Conservation (phyloP, 768 basidiomycete species). For the Calvatia gigantea region DNA sequence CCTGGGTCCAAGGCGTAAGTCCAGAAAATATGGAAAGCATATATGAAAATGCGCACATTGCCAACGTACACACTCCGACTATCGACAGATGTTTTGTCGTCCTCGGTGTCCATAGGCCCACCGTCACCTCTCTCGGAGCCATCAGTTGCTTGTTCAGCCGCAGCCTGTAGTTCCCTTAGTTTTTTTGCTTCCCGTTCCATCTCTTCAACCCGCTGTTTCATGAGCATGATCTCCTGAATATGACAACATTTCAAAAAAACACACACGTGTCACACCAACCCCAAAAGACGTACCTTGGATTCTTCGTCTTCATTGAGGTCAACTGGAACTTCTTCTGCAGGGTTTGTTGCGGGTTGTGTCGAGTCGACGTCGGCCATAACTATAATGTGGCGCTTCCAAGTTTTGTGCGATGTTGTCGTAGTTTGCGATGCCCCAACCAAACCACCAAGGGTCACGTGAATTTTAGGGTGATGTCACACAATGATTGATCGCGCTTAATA, state of each 20-base stretch:
- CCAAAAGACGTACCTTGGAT: slow-evolving; percentile 46
- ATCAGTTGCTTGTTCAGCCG: slow-evolving; percentile 56
- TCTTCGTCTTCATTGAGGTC: slow-evolving; percentile 66
- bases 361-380: slow-evolving; percentile 53
- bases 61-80: slow-evolving; percentile 90
- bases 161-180: slow-evolving; percentile 81
- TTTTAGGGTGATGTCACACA: neutral
- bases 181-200: slow-evolving; percentile 92
- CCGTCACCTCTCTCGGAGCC: slow-evolving; percentile 42
- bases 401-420: slow-evolving; percentile 1
- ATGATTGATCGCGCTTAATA: neutral
- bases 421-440: neutral
- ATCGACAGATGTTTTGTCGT: slow-evolving; percentile 82
- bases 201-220: slow-evolving; percentile 90
- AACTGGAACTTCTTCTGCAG: slow-evolving; percentile 32
- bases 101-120: slow-evolving; percentile 71
- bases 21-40: slow-evolving; percentile 13
- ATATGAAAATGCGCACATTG: slow-evolving; percentile 67
- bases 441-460: slow-evolving; percentile 7
- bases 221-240: slow-evolving; percentile 75
- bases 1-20: slow-evolving; percentile 43
- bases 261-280: slow-evolving; percentile 14
- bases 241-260: slow-evolving; percentile 11
- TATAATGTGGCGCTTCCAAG: neutral
- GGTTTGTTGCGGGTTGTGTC: slow-evolving; percentile 36